Evolutionary conservation across 2,329 filamentous ascomycete species (phyloP), one percentile per base, ranked within the genome.

Genomic region (Exophiala calicioides): DNA sequence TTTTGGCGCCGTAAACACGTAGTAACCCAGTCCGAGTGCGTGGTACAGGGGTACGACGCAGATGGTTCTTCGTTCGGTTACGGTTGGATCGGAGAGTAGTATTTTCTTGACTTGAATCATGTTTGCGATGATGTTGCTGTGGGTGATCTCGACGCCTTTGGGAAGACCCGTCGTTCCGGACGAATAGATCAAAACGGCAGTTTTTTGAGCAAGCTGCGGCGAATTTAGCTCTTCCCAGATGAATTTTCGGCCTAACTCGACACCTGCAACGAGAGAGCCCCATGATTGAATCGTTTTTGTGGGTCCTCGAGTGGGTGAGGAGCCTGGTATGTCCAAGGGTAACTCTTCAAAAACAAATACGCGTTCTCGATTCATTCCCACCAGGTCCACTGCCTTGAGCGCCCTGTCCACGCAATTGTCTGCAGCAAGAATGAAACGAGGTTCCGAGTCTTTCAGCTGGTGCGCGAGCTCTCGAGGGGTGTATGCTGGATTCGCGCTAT

Each of bases 291-390:
- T 19, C 18, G 20, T 33, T 29, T 24, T 19, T 10, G 8, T 18
- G 12, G 19, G 4, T 2, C 8, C 4, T 20, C 16, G 3, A 8
- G 6, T 36, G 1, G 26, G 19, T 5, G 18, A 15, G 7, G 23
- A 16, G 13, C 38, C 29, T n/a, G n/a, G n/a, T n/a, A n/a, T n/a
- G 26, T 38, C 38, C 13, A 43, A 35, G 2, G 39, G 26, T 20
- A 49, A 16, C 31, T 75, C 78, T 58, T 88, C 84, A 56, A 90
- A 84, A 26, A 81, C 69, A 60, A 85, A 90, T 26, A 91, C 68
- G 5, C 68, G 71, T 31, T 76, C 69, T 12, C 62, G 68, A 0
- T 72, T 62, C 60, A 90, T 64, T 1, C 80, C 80, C 7, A 73
- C 76, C 50, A 76, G 65, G 20, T 71, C 67, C 0, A 85, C 85